phyloP scores from a whole-genome alignment of 176 grass and related monocot species.

The Saccharum officinarum region DNA sequence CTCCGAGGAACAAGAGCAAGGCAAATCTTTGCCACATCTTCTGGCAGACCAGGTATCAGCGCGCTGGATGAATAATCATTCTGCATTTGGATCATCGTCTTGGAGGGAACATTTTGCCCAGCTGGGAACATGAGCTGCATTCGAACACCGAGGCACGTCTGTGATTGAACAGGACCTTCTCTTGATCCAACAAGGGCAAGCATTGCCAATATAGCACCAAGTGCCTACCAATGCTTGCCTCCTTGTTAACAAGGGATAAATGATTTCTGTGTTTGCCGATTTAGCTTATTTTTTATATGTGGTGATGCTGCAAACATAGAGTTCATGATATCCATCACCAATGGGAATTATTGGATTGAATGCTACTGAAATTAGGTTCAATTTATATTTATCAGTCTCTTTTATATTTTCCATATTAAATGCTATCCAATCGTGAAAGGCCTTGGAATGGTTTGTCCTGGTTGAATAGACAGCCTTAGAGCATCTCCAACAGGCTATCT shows the following conservation, averaged over 20 bases:
- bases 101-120: conserved; percentile 29
- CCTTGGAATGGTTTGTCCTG: too few species aligned
- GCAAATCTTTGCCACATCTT: conserved; percentile 71
- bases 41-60: conserved; percentile 66
- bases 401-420: not conserved
- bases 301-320: conserved; percentile 9
- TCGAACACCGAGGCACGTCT: conserved; percentile 10
- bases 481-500: too few species aligned
- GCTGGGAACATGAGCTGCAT: not conserved
- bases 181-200: conserved; percentile 19
- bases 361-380: conserved; percentile 41
- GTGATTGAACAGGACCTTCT: not conserved
- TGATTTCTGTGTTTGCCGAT: too few species aligned
- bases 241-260: not conserved
- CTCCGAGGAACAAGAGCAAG: conserved; percentile 53
- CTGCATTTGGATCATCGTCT: conserved; percentile 5
- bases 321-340: conserved; percentile 57
- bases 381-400: conserved; percentile 31
- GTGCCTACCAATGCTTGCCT: not conserved
- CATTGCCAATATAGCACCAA: conserved; percentile 24
- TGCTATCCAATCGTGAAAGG: too few species aligned
- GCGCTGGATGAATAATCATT: conserved; percentile 14
- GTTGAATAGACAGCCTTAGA: too few species aligned
- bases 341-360: conserved; percentile 45
- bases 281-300: conserved; percentile 27